Base-by-base conservation (phyloP, 331 rosid species). In the Malus hybrid region DNA sequence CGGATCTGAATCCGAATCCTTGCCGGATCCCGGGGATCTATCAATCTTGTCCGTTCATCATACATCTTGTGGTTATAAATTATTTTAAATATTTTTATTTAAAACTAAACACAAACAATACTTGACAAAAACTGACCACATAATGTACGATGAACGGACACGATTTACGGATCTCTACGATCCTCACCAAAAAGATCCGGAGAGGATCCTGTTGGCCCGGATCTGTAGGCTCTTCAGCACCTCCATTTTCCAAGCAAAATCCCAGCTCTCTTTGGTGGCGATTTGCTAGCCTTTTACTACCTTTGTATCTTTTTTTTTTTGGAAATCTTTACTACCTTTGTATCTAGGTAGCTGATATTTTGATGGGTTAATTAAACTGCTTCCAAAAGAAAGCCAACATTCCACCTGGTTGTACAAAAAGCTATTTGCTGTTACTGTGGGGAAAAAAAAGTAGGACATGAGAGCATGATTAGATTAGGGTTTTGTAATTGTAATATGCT, bases 321-420 rank as follows among this genome's bases (percentile, higher is more conserved):
- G n/a, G n/a, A n/a, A n/a, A n/a, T n/a, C n/a, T 81, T 67, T 82
- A 20, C 71, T 90, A 73, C 75, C 91, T 58, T 63, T 85, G 70
- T 85, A 75, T 81, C 65, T 69, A 74, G 87, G 86, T 85, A 86
- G 86, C 79, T 93, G 81, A 87, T 52, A 48, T 58, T 72, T 72
- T 68, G n/a, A 66, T 57, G 61, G 9, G 12, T 68, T 55, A 20
- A 68, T 58, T 18, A 44, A 62, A 60, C 28, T 24, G 39, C 28
- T 4, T 2, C 30, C 7, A 34, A 42, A 10, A 73, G 46, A 60
- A 26, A 67, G 44, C 68, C 57, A 6, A 64, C 61, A 26, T 39
- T 60, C 58, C 26, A 0, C 57, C 14, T 71, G 16, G 34, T 72
- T 28, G 20, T 77, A 53, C 48, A 39, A 22, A 66, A 22, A 6